These are phyloP conservation scores for Vaccinium corymbosum DNA, from an alignment of 148 eudicot species.

Conservation along the genomic window DNA sequence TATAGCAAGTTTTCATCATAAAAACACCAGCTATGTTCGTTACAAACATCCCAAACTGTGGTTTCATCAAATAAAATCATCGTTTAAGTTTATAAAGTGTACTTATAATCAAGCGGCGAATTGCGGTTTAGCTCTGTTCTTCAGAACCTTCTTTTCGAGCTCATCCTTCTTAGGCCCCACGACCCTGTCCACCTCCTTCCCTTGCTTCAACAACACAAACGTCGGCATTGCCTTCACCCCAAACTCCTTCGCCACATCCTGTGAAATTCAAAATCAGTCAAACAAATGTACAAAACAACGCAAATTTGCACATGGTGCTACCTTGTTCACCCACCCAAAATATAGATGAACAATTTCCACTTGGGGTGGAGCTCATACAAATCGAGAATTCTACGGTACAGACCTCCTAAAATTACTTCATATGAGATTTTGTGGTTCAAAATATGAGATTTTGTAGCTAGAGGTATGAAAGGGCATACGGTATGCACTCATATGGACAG, in stretches of 20 bases:
- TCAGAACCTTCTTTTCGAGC: slow-evolving; percentile 65
- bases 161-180: slow-evolving; percentile 82
- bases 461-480: no score
- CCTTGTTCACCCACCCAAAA: background rate
- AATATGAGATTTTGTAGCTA: no score
- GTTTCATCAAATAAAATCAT: background rate
- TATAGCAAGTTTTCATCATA: background rate
- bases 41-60: background rate
- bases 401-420: no score
- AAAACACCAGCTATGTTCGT: background rate
- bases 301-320: background rate
- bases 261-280: background rate
- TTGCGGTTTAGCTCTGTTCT: slow-evolving; percentile 44
- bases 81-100: background rate
- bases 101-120: slow-evolving; percentile 38
- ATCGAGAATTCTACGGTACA: no score
- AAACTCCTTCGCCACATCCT: slow-evolving; percentile 81
- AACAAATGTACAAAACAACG: background rate
- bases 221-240: slow-evolving; percentile 87
- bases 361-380: background rate
- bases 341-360: background rate
- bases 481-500: no score
- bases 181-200: slow-evolving; percentile 73
- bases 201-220: slow-evolving; percentile 62
- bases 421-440: no score